Evolutionary conservation across 1,284 basidiomycete species (phyloP), one percentile per base, ranked within the genome.

Genomic region (Microbotryum violaceum): DNA sequence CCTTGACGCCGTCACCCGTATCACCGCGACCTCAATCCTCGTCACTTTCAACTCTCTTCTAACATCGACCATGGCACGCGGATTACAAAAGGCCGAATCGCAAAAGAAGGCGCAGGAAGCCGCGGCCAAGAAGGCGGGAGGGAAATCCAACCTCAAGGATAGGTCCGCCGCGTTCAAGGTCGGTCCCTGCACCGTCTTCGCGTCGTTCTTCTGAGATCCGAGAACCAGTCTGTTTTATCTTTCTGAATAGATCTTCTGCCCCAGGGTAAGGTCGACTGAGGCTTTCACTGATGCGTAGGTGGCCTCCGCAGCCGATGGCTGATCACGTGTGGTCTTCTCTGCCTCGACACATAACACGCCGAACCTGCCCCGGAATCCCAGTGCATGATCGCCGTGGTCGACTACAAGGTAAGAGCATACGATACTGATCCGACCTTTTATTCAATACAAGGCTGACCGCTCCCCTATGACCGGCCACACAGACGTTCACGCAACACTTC

Each of bases 401-500:
- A 53, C 51, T 53, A 53, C 51, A 53, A 53, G 51, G 51, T 53
- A 23, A n/a, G 51, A 12, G 9, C 12, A 49, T 31, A 21, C 3
- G 14, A 23, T n/a, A 3, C 16, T 52, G 12, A 27, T n/a, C 14
- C 37, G 14, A 37, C 8, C 37, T 16, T 10, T 12, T 1, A 12
- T 23, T 31, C 23, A 20, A 10, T 20, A 3, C 5, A 52, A 33
- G 8, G 7, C 29, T 31, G n/a, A 23, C 16, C 18, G 16, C 20
- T 52, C 37, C 14, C 37, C 14, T 31, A 18, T 21, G 12, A 25
- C 14, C 31, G 25, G 9, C 29, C 9, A 10, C n/a, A 33, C n/a
- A 53, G 51, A 53, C 25, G 25, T 53, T 53, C 33, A 33, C 14
- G n/a, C 27, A 53, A 31, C 51, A 53, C 20, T 53, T 53, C 33